Evolutionary conservation across 2,329 filamentous ascomycete species (phyloP), one percentile per base, ranked within the genome.

Genomic region (Penicillium sp.): DNA sequence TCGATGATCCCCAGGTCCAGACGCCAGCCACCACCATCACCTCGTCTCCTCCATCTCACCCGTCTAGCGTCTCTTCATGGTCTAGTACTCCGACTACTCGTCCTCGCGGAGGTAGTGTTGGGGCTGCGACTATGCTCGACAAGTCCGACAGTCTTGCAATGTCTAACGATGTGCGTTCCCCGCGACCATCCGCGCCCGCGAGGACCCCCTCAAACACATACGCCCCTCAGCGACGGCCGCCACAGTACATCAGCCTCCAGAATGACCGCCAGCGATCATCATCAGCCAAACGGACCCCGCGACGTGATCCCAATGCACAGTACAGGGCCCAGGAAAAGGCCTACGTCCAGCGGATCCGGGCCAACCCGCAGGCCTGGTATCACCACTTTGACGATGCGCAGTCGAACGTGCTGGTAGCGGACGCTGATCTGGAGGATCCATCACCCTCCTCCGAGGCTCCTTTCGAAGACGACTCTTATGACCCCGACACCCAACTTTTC

Each of bases 401-500:
- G 56, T 81, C 83, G 1, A 82, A 82, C 52, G 73, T 88, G 54
- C 80, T 78, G 49, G 85, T 86, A 59, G 80, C 72, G 51, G 89
- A 93, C 55, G 89, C 89, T 6, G 89, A 95, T 57, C 85, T 86
- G 0, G 93, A 96, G 58, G 90, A 93, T 26, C 90, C 95, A 62
- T 95, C 89, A 0, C 89, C 90, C 0, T 86, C 85, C 0, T 89
- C 88, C 0, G 90, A 94, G 56, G 81, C 84, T 0, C 86, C 87
- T 22, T 88, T 85, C 60, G 90, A 96, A 47, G 78, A 79, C 56
- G 89, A 95, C 64, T 78, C 83, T 13, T 91, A 91, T 67, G 90
- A 96, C 62, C 87, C 94, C 58, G 90, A 96, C 66, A 91, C 88
- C 14, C 83, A 95, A 63, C 82, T 97, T 65, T 95, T 95, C 61